A percentile compares a stretch with the other conserved stretches of the same genome.
Evolutionary conservation across 768 basidiomycete species (phyloP).

Genomic region (Goffeauzyma gilvescens): DNA sequence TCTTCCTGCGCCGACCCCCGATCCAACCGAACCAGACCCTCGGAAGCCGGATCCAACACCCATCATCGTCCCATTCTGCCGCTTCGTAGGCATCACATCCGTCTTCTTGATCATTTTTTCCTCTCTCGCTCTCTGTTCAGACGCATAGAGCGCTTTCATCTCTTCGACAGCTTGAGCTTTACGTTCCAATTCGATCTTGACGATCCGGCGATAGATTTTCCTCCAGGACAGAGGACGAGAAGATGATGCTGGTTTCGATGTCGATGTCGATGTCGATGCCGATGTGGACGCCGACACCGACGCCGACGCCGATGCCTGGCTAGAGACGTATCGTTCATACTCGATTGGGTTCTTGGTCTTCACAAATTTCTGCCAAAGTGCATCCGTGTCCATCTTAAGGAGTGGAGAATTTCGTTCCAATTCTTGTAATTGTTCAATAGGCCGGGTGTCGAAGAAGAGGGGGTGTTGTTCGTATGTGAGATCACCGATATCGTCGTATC

Average conservation of each 20-base stretch:
- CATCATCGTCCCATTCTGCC: not conserved
- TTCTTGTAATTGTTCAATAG: conserved; percentile 2
- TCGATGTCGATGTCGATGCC: too few relatives aligned
- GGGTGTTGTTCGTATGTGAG: conserved; percentile 9
- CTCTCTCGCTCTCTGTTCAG: conserved; percentile 1
- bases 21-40: not conserved
- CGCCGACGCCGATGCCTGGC: too few relatives aligned
- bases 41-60: not conserved
- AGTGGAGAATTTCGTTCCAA: conserved; percentile 10
- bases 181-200: conserved; percentile 2
- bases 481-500: conserved; percentile 10
- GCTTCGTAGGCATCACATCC: not conserved
- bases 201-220: too few relatives aligned
- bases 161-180: conserved; percentile 5
- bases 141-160: conserved; percentile 5
- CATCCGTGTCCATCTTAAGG: too few relatives aligned
- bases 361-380: too few relatives aligned
- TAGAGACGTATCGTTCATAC: too few relatives aligned
- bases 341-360: too few relatives aligned
- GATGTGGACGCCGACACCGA: too few relatives aligned
- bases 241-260: too few relatives aligned
- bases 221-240: too few relatives aligned
- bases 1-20: not conserved
- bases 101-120: not conserved
- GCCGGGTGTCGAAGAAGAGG: conserved; percentile 8